These are phyloP conservation scores for Dipodascus geniculatus DNA, from an alignment of 805 yeast genomes.

Conservation along the genomic window DNA sequence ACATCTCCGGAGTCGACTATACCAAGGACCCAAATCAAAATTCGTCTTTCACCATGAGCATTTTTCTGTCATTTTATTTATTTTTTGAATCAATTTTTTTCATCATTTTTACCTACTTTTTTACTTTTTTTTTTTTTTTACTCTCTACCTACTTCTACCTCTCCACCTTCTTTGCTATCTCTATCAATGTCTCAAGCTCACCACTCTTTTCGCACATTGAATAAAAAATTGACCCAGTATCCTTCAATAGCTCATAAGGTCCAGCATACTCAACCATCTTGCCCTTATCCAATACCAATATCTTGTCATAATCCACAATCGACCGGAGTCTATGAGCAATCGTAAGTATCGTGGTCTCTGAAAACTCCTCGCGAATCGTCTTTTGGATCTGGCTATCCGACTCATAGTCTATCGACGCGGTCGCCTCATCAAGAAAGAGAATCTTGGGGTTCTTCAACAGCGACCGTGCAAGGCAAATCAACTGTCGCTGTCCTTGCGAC, in stretches of 20 bases:
- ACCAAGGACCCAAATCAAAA: no score
- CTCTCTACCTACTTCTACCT: not conserved
- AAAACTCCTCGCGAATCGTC: conserved; percentile 61
- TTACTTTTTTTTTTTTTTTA: not conserved
- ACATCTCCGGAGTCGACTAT: no score
- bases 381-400: conserved; percentile 71
- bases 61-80: no score
- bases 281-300: conserved; percentile 75
- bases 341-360: conserved; percentile 63
- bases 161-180: conserved; percentile 45
- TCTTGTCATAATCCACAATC: conserved; percentile 61
- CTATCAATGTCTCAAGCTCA: conserved; percentile 65
- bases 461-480: conserved; percentile 76
- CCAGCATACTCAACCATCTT: conserved; percentile 61
- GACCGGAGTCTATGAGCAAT: conserved; percentile 81
- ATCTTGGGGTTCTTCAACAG: conserved; percentile 61
- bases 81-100: not conserved
- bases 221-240: conserved; percentile 42
- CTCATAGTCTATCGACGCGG: conserved; percentile 63
- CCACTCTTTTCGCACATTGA: conserved; percentile 82
- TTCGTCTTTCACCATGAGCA: no score
- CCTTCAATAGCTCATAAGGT: conserved; percentile 48
- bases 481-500: conserved; percentile 82
- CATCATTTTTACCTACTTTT: not conserved
- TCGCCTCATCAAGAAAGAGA: conserved; percentile 73